Base-by-base conservation (phyloP, 768 basidiomycete genomes). In the Agrocybe praecox region DNA sequence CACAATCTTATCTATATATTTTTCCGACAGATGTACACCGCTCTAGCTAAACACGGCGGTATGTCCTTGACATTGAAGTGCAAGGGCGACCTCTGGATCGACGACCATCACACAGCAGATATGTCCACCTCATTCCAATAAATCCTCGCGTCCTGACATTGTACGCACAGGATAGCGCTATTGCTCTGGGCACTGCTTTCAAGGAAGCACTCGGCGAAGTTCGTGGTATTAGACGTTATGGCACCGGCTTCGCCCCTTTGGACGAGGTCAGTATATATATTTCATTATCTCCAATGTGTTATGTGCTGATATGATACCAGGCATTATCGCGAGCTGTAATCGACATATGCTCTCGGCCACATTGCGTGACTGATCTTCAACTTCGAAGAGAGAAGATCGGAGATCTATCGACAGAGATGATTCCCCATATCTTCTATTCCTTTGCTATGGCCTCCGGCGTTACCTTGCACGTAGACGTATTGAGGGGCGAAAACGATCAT, bases 71-170 rank as follows among this genome's bases (percentile, higher is more conserved):
- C 82, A 18, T 82, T 99, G 76, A 89, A 90, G 64, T 98, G 95
- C 73, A 87, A 91, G 68, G 97, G 97, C 40, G 97, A 99, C 71
- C 80, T 98, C 8, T 92, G 89, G 85, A 97, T 98, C 57, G 97
- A 99, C 74, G 97, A 99, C 75, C 97, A 98, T 67, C 97, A 99
- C 74, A 94, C 96, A 46, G 94, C 96, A 83, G 97, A 99, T 91
- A 85, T 87, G 89, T 87, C 46, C 26, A 12, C 48, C 24, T 32
- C 14, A 42, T 26, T 34, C 7, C 47, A 43, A 23, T 46, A 9
- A 48, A 19, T 8, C 33, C 33, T 43, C 21, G 29, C n/a, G 46
- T 33, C 50, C 61, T 69, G 62, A 67, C 32, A 44, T 19, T 24
- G 53, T 59, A 51, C 73, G 65, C 69, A 94, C 92, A 94, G 84